phyloP scores from a whole-genome alignment of 768 basidiomycete species.

The Pholiota conissans region DNA sequence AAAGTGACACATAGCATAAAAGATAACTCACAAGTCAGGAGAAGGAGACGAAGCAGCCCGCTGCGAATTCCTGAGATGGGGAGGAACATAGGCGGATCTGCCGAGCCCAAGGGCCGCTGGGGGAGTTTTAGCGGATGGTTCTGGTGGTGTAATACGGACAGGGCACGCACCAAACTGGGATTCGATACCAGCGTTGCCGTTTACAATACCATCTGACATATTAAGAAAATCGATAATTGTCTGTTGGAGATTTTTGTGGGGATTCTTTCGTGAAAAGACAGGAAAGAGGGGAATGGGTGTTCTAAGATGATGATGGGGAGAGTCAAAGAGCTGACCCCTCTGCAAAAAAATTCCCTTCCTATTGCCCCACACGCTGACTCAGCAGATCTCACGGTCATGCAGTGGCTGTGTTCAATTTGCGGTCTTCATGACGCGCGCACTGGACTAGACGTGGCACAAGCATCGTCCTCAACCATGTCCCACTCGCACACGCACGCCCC shows the following conservation, averaged over 20 bases:
- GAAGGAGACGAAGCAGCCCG: conserved; percentile 79
- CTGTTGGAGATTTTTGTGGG: conserved; percentile 11
- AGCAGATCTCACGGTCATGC: conserved; percentile 21
- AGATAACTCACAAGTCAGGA: conserved; percentile 55
- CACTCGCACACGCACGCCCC: conserved; percentile 65
- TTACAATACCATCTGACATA: conserved; percentile 94
- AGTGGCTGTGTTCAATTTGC: conserved; percentile 15
- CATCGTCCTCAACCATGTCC: conserved; percentile 45
- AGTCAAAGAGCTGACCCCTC: conserved; percentile 29
- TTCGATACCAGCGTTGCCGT: conserved; percentile 72
- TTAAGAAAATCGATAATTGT: conserved; percentile 36
- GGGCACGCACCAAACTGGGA: conserved; percentile 63
- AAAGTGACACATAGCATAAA: conserved; percentile 11
- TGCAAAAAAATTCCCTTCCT: conserved; percentile 23
- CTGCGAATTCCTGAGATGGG: conserved; percentile 84
- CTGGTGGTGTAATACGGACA: conserved; percentile 5
- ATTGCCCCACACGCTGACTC: conserved; percentile 16
- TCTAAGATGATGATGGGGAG: conserved; percentile 28
- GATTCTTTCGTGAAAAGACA: conserved; percentile 30
- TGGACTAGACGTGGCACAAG: conserved; percentile 20
- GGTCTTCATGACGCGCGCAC: background rate
- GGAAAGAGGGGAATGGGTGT: conserved; percentile 21
- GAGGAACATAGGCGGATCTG: conserved; percentile 86
- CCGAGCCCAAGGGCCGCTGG: conserved; percentile 76
- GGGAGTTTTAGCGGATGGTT: conserved; percentile 6